A percentile compares a stretch with the other conserved stretches of the same genome.
Conservation (phyloP, 805 yeast species). For the Barnettozyma populi region DNA sequence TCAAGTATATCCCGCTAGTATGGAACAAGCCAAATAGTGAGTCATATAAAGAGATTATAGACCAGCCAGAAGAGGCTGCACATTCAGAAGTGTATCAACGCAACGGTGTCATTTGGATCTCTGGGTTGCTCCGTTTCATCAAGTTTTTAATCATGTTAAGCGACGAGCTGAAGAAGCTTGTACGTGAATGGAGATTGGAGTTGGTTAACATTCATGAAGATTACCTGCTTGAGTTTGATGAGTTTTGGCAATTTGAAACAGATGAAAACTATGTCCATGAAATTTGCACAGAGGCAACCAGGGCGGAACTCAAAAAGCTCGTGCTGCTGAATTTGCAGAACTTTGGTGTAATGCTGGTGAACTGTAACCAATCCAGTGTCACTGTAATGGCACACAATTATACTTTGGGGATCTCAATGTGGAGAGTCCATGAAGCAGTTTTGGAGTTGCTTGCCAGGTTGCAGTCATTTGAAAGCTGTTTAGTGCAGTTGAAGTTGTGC, state of each 20-base stretch:
- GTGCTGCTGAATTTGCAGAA: background rate
- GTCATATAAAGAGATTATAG: background rate
- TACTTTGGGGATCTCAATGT: background rate
- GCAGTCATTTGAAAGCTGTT: background rate
- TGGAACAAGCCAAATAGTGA: background rate
- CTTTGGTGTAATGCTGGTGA: background rate
- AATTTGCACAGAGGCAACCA: background rate
- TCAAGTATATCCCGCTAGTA: background rate
- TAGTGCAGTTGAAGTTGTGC: background rate
- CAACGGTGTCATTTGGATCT: background rate
- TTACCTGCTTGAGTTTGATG: background rate
- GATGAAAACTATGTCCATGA: background rate
- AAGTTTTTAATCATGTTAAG: slow-evolving; percentile 2
- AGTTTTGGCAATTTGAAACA: background rate
- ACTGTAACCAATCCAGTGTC: background rate
- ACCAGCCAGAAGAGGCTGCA: background rate
- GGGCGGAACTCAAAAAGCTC: background rate
- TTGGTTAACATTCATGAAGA: background rate
- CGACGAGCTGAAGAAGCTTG: slow-evolving; percentile 1
- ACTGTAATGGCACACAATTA: background rate
- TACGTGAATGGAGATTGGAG: background rate
- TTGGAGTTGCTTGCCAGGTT: background rate
- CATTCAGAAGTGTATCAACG: background rate
- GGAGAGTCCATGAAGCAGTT: background rate
- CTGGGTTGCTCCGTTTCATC: background rate